Conservation (phyloP, 2,329 filamentous ascomycete genomes). For the Pseudogymnoascus verrucosus region DNA sequence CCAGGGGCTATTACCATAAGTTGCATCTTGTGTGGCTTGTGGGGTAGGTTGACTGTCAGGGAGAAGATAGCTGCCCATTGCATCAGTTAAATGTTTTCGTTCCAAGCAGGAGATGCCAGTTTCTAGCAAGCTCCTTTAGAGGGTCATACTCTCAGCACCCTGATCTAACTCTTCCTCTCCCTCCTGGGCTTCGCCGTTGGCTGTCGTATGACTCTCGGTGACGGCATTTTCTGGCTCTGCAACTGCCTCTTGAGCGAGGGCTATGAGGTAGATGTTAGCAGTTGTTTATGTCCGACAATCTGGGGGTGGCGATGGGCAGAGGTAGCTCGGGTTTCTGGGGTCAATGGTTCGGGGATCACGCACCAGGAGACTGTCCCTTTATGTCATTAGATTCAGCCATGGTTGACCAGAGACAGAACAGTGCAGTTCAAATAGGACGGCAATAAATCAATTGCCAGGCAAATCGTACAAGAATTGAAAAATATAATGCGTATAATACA, state of each 20-base stretch:
- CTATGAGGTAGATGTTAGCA: background rate
- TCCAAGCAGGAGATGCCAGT: background rate
- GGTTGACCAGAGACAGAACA: slow-evolving; percentile 11
- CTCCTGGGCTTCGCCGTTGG: slow-evolving; percentile 18
- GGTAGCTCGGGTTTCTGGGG: background rate
- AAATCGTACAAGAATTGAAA: slow-evolving; percentile 9
- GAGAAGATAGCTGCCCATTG: slow-evolving; percentile 42
- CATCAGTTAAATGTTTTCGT: slow-evolving; percentile 16
- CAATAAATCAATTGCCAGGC: slow-evolving; percentile 9
- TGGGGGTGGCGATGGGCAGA: background rate
- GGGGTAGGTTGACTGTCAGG: slow-evolving; percentile 73
- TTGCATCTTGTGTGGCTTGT: slow-evolving; percentile 69
- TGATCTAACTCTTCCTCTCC: slow-evolving; percentile 22
- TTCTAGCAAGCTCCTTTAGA: background rate
- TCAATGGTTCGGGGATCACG: slow-evolving; percentile 11
- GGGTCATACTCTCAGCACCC: slow-evolving; percentile 24
- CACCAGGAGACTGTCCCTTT: slow-evolving; percentile 22
- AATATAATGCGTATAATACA: slow-evolving; percentile 10
- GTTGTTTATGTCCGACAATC: background rate
- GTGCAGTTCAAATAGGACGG: slow-evolving; percentile 6
- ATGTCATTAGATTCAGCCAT: slow-evolving; percentile 27
- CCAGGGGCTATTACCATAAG: slow-evolving; percentile 59
- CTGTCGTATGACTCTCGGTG: slow-evolving; percentile 18
- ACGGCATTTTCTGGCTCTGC: slow-evolving; percentile 15
- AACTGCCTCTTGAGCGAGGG: slow-evolving; percentile 7